Evolutionary conservation across 2,329 filamentous ascomycete genomes (phyloP).

Genomic region (Parafenestella ontariensis): DNA sequence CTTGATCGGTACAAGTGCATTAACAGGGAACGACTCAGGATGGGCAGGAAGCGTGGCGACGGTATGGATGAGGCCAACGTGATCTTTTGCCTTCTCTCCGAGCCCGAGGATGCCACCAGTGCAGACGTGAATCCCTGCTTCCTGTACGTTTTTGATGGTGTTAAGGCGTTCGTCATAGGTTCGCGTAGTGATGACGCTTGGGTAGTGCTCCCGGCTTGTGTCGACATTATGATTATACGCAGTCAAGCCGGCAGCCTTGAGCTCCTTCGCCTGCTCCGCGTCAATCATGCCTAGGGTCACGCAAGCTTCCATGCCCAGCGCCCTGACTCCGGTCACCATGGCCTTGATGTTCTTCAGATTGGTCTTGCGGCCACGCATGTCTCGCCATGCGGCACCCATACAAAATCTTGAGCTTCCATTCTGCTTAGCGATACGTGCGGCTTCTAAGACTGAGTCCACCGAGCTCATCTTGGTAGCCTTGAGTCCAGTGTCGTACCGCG

Average conservation of each 20-base stretch:
- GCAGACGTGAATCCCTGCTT: constrained; percentile 89
- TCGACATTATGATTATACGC: constrained; percentile 97
- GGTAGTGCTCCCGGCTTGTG: constrained; percentile 88
- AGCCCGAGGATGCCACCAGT: constrained; percentile 87
- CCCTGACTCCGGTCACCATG: constrained; percentile 83
- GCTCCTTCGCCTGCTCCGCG: constrained; percentile 76
- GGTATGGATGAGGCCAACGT: constrained; percentile 82
- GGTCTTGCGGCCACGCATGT: constrained; percentile 90
- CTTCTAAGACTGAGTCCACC: constrained; percentile 80
- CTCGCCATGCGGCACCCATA: constrained; percentile 93
- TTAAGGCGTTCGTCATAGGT: constrained; percentile 85
- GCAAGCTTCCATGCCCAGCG: constrained; percentile 86
- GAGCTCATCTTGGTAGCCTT: constrained; percentile 79
- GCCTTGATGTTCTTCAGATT: constrained; percentile 81
- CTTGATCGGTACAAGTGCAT: constrained; percentile 88
- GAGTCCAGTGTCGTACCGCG: constrained; percentile 78
- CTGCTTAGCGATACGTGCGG: constrained; percentile 76
- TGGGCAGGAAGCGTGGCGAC: constrained; percentile 81
- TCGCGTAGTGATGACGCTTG: constrained; percentile 82
- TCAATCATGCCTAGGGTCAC: constrained; percentile 97
- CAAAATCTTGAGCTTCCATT: constrained; percentile 92
- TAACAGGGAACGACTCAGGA: constrained; percentile 90
- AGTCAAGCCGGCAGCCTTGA: constrained; percentile 83
- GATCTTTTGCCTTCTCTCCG: constrained; percentile 79
- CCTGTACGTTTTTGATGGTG: constrained; percentile 79